Base-by-base conservation (phyloP, 805 yeast species). In the Yueomyces sp. region DNA sequence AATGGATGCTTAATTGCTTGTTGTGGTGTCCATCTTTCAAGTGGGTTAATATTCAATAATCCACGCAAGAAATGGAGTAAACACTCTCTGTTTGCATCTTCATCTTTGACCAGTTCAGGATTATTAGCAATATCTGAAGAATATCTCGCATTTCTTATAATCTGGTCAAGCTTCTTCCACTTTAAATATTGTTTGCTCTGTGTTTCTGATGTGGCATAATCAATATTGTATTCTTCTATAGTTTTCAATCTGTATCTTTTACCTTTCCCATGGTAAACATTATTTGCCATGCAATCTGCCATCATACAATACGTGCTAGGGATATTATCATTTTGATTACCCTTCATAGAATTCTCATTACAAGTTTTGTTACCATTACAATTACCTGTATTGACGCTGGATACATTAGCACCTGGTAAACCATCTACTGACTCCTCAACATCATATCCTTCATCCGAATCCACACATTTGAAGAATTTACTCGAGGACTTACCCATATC, bases 11-110 rank as follows among this genome's bases (percentile, higher is more conserved):
- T 67, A 9, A 80, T 68, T 0, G 97, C 98, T 61, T 92, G 96
- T 51, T 86, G 95, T 8, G 98, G 98, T 0, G 96, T 85, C 82
- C 96, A 83, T 53, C 98, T 75, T 60, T 87, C 95, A 52, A 92
- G 70, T 0, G 98, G 98, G 60, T 90, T 88, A 53, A 86, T 62
- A 51, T 81, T 85, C 47, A 90, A 66, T 7, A 85, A 72, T 28
- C 94, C 94, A 38, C 68, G 63, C 40, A 92, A 68, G 51, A 92
- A 85, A 60, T 90, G 95, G 28, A 79, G 67, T 44, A 90, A 69
- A 37, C 83, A 70, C 40, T 69, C 70, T 40, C 97, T 69, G 50
- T 85, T 85, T 42, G 69, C 71, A 67, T 79, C 69, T 60, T 90
- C 96, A 52, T 73, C 73, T 44, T 83, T 94, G 40, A 74, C 62